Percentiles rank a stretch among this genome's conserved stretches.
Evolutionary conservation across 805 yeast genomes (phyloP).

Genomic region (Lipomyces sp.): DNA sequence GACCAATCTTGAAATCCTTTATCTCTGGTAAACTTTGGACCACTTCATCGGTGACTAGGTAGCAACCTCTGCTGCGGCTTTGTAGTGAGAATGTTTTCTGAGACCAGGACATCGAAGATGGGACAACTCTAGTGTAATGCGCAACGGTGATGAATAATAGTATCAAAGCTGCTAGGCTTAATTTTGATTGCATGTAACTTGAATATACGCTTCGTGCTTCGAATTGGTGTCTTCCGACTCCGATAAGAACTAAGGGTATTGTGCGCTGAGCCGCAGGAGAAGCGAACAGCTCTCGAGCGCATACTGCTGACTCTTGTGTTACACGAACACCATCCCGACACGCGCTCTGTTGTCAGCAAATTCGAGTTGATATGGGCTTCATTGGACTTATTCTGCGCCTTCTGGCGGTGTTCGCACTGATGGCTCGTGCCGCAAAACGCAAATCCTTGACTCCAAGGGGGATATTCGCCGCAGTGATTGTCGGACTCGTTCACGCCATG

Average conservation of each 20-base stretch:
- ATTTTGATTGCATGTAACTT: neutral
- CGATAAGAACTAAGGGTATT: neutral
- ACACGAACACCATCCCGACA: neutral
- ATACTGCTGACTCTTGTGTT: neutral
- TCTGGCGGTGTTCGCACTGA: slow-evolving; percentile 24
- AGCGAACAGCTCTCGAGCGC: neutral
- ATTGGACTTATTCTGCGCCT: slow-evolving; percentile 14
- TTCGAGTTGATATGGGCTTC: slow-evolving; percentile 5
- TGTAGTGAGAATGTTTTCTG: slow-evolving; percentile 31
- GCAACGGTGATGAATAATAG: neutral
- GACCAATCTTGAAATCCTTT: slow-evolving; percentile 63
- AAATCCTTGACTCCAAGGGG: slow-evolving; percentile 50
- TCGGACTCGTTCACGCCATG: slow-evolving; percentile 50
- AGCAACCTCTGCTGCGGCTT: slow-evolving; percentile 67
- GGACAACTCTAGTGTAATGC: neutral
- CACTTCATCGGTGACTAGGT: slow-evolving; percentile 73
- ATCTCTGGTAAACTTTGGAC: slow-evolving; percentile 61
- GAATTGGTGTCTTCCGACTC: neutral
- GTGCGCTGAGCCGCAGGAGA: neutral
- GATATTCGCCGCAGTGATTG: slow-evolving; percentile 46
- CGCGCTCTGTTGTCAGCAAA: neutral
- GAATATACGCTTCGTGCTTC: neutral
- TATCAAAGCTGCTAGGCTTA: neutral
- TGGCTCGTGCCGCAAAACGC: slow-evolving; percentile 44
- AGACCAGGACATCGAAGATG: slow-evolving; percentile 33